Evolutionary conservation across 768 basidiomycete species (phyloP).

Genomic region (Calvatia gigantea): DNA sequence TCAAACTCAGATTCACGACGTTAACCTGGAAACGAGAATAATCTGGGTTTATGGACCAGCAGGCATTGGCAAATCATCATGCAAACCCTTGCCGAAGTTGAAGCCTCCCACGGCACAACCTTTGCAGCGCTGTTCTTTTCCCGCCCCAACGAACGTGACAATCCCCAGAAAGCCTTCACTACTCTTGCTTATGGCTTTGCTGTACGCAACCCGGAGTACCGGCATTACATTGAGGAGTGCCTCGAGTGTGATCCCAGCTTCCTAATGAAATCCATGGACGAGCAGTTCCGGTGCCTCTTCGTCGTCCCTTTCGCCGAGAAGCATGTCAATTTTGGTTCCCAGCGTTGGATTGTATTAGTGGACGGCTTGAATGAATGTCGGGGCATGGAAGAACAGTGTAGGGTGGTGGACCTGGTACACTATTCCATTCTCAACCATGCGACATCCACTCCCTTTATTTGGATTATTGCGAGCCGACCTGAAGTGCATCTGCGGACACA

Average conservation of each 20-base stretch:
- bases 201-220: slow-evolving; percentile 13
- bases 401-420: not conserved
- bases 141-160: not conserved
- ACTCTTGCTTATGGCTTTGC: slow-evolving; percentile 25
- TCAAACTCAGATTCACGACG: not conserved
- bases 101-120: not conserved
- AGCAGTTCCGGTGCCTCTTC: slow-evolving; percentile 21
- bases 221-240: slow-evolving; percentile 13
- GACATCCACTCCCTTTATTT: not conserved
- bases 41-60: slow-evolving; percentile 8
- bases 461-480: not conserved
- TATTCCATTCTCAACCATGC: not conserved
- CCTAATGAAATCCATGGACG: slow-evolving; percentile 12
- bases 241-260: slow-evolving; percentile 19
- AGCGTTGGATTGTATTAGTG: not conserved
- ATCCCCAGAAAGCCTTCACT: slow-evolving; percentile 12
- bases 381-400: not conserved
- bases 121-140: slow-evolving; percentile 1
- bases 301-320: slow-evolving; percentile 12
- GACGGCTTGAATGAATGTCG: not conserved
- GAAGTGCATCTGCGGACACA: not conserved
- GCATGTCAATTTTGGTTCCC: not conserved
- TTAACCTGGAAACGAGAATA: not conserved
- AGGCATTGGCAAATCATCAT: slow-evolving; percentile 8
- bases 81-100: not conserved